Base-by-base conservation (phyloP, 345 rosid species). In the Populus deltoides region DNA sequence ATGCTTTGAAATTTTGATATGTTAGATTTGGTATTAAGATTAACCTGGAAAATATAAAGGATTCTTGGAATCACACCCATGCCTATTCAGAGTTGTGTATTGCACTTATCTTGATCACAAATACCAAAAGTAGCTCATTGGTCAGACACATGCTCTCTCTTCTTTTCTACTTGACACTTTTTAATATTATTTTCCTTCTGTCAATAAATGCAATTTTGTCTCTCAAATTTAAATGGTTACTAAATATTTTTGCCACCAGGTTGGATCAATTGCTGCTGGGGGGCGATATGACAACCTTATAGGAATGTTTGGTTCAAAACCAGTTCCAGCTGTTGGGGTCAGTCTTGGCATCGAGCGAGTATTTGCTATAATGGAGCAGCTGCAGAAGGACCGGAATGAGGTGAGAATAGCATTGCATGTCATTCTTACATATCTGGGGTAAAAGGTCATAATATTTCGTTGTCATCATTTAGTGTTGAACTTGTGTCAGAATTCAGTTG, bases 301-400 rank as follows among this genome's bases (percentile, higher is more conserved):
- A 24, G 98, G 94, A 78, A 96, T 88, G 89, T 92, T 92, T 83
- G 97, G 99, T 75, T 81, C 88, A 39, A 91, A 90, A 85, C 92
- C 89, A 86, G 97, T 96, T 69, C 99, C 98, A 3, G 93, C 97
- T 9, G 97, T 93, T 81, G 98, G 99, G 15, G 84, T 93, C 84
- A 93, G 99, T 84, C 92, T 93, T 65, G 99, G 98, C 53, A 96
- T 96, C 61, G 98, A 96, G 77, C 86, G 98, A 63, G 97, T 93
- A 66, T 89, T 96, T 82, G 82, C 89, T 27, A 93, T 96, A 81
- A 90, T 93, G 98, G 94, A 93, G 87, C 92, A 89, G 75, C 78
- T 84, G 38, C 88, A 88, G 78, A 84, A 88, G 73, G 91, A 92
- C 31, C 85, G 86, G 65, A 90, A 92, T 70, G 90, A 91, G 89